Percentiles rank a stretch among this genome's conserved stretches.
These are phyloP conservation scores for Starmerella riodocensis DNA, from an alignment of 805 yeast genomes.

Conservation along the genomic window DNA sequence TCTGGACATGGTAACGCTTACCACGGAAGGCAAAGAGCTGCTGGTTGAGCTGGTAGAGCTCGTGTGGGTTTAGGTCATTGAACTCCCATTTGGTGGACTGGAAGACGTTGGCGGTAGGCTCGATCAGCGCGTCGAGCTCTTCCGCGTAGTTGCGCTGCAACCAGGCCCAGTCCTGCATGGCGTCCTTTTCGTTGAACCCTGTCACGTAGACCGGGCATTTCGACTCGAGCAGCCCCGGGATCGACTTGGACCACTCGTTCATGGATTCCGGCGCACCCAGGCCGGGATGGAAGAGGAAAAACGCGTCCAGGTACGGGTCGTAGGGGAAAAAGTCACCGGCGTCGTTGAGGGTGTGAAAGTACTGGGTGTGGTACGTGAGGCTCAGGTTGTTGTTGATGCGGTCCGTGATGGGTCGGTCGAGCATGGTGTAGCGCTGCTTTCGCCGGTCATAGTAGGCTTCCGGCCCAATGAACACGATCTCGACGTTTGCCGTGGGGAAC, in stretches of 20 bases:
- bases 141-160: slow-evolving; percentile 47
- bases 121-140: slow-evolving; percentile 71
- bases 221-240: slow-evolving; percentile 79
- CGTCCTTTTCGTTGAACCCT: slow-evolving; percentile 71
- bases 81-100: slow-evolving; percentile 89
- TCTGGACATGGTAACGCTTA: slow-evolving; percentile 70
- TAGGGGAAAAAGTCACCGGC: slow-evolving; percentile 93
- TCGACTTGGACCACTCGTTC: slow-evolving; percentile 70
- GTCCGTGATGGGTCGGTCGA: slow-evolving; percentile 41
- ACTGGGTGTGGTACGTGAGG: slow-evolving; percentile 74
- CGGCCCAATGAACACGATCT: slow-evolving; percentile 88
- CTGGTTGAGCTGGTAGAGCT: slow-evolving; percentile 84
- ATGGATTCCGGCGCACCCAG: slow-evolving; percentile 67
- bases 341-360: slow-evolving; percentile 81
- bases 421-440: slow-evolving; percentile 45
- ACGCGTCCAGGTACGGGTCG: slow-evolving; percentile 88
- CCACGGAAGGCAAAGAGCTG: slow-evolving; percentile 87
- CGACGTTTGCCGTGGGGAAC: slow-evolving; percentile 71
- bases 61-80: slow-evolving; percentile 84
- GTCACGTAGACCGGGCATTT: slow-evolving; percentile 88
- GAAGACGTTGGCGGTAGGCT: slow-evolving; percentile 57
- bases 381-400: slow-evolving; percentile 63
- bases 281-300: slow-evolving; percentile 93
- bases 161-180: slow-evolving; percentile 58
- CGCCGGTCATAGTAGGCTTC: slow-evolving; percentile 70